A percentile compares a stretch with the other conserved stretches of the same genome.
phyloP scores from a whole-genome alignment of 495 filamentous ascomycete species.

The Podospora didyma region DNA sequence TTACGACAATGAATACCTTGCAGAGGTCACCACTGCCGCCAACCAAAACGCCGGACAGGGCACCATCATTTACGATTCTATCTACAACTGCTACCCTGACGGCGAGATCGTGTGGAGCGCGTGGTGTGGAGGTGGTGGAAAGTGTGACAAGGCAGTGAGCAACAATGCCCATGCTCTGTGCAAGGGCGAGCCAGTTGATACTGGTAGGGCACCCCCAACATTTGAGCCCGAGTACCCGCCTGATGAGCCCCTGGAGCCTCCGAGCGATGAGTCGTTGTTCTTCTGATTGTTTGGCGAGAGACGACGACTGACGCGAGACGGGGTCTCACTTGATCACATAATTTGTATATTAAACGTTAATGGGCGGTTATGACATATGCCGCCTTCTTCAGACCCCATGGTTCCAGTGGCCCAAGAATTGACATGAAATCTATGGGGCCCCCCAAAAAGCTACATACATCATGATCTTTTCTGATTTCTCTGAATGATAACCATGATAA shows the following conservation, averaged over 20 bases:
- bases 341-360: too few species aligned
- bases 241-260: not conserved
- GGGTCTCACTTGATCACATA: too few species aligned
- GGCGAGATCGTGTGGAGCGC: conserved; percentile 13
- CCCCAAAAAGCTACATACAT: too few species aligned
- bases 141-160: conserved; percentile 4
- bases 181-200: conserved; percentile 11
- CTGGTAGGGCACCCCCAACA: not conserved
- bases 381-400: too few species aligned
- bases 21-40: conserved; percentile 2
- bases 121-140: conserved; percentile 10
- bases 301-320: too few species aligned
- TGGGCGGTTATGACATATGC: too few species aligned
- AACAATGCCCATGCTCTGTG: conserved; percentile 1
- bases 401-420: too few species aligned
- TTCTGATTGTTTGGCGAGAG: too few species aligned
- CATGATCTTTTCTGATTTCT: too few species aligned
- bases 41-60: conserved; percentile 5
- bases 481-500: too few species aligned
- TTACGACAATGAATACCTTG: conserved; percentile 8
- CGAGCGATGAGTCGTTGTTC: too few species aligned
- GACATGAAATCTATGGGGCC: too few species aligned
- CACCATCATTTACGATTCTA: conserved; percentile 9
- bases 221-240: not conserved
- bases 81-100: conserved; percentile 15